phyloP scores from a whole-genome alignment of 2,329 filamentous ascomycete species.

The Taxawa tesnikishii region DNA sequence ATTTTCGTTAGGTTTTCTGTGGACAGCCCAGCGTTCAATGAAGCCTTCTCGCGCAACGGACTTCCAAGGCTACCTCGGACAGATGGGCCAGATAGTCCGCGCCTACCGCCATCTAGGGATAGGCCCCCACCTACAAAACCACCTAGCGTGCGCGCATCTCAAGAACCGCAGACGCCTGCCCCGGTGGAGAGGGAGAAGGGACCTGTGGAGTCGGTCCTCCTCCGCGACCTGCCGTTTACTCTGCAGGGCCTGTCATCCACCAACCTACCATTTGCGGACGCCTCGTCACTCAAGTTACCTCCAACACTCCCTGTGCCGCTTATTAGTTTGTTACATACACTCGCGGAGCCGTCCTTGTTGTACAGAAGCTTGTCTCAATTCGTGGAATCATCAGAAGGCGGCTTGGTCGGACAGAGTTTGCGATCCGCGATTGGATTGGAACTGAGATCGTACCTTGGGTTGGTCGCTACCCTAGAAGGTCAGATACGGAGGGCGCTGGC shows the following conservation, averaged over 20 bases:
- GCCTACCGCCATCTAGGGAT: constrained; percentile 9
- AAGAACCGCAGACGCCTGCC: too few species aligned
- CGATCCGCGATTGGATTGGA: constrained; percentile 76
- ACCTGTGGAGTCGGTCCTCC: constrained; percentile 27
- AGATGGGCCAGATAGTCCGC: constrained; percentile 13
- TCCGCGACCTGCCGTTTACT: constrained; percentile 74
- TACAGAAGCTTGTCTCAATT: constrained; percentile 73
- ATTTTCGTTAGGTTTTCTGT: too few species aligned
- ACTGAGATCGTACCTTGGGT: constrained; percentile 74
- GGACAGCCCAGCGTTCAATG: constrained; percentile 24
- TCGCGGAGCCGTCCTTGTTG: constrained; percentile 88
- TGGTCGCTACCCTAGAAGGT: constrained; percentile 84
- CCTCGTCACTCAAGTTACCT: constrained; percentile 62
- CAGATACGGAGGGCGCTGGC: constrained; percentile 78
- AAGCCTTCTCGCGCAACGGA: constrained; percentile 35
- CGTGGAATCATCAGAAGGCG: constrained; percentile 67
- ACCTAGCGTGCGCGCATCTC: too few species aligned
- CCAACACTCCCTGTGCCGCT: constrained; percentile 69
- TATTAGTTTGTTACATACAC: constrained; percentile 72
- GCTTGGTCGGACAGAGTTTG: constrained; percentile 83
- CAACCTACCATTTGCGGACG: constrained; percentile 62
- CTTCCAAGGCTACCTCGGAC: constrained; percentile 23
- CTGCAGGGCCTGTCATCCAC: constrained; percentile 84
- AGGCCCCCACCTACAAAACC: too few species aligned
- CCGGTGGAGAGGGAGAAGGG: neutral